Evolutionary conservation across 495 filamentous ascomycete genomes (phyloP).

Genomic region (Hypoxylon perforatum): DNA sequence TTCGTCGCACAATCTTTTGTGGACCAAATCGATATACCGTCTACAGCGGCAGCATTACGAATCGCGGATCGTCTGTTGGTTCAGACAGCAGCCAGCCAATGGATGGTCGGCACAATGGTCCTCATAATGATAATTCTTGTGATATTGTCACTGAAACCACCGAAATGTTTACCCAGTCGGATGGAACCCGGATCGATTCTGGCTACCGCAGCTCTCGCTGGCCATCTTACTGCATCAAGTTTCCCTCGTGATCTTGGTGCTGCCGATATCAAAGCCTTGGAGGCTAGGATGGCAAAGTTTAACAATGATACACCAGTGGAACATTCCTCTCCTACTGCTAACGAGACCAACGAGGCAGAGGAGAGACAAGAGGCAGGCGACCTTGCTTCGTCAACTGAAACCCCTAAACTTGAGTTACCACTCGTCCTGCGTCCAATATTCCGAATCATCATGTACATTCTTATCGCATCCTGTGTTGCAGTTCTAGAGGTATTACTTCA

Average conservation of each 20-base stretch:
- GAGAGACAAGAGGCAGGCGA: not conserved
- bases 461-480: slow-evolving; percentile 30
- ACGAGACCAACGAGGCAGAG: not conserved
- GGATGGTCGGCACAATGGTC: slow-evolving; percentile 7
- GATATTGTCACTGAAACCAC: not conserved
- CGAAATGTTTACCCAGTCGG: not conserved
- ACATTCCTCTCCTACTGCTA: not conserved
- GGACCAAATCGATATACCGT: not conserved
- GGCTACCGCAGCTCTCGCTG: slow-evolving; percentile 2
- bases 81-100: not conserved
- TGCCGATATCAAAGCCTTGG: not conserved
- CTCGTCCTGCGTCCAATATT: not conserved
- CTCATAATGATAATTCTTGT: slow-evolving; percentile 4
- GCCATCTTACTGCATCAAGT: not conserved
- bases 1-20: not conserved
- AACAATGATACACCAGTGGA: not conserved
- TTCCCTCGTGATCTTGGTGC: slow-evolving; percentile 3
- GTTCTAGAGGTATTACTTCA: slow-evolving; percentile 37
- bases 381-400: not conserved
- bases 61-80: slow-evolving; percentile 8
- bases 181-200: slow-evolving; percentile 9
- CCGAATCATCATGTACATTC: not conserved
- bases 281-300: not conserved
- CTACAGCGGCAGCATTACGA: not conserved
- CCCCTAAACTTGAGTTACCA: not conserved